These are phyloP conservation scores for Saccharomycopsis guyanensis DNA, from an alignment of 805 yeast species.

Conservation along the genomic window DNA sequence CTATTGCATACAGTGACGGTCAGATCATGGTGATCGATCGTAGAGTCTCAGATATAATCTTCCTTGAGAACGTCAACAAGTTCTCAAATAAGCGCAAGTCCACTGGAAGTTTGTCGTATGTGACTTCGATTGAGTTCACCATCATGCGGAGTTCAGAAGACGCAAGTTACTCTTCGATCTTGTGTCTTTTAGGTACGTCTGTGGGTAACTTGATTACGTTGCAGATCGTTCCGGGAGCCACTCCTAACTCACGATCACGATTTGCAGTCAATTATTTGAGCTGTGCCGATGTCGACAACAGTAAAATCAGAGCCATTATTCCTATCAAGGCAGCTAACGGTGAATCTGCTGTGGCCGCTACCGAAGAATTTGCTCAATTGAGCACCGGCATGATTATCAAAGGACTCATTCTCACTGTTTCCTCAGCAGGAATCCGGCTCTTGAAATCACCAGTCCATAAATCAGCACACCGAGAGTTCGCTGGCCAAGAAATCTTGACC, in stretches of 20 bases:
- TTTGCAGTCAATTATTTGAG: slow-evolving; percentile 50
- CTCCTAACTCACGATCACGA: slow-evolving; percentile 30
- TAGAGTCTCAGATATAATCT: slow-evolving; percentile 61
- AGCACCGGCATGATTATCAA: slow-evolving; percentile 54
- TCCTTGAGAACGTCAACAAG: slow-evolving; percentile 31
- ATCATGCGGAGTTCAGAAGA: slow-evolving; percentile 63
- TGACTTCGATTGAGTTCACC: slow-evolving; percentile 65
- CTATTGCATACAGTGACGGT: slow-evolving; percentile 73
- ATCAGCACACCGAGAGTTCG: slow-evolving; percentile 19
- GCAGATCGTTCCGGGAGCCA: slow-evolving; percentile 58
- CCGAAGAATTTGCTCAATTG: slow-evolving; percentile 48
- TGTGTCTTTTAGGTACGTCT: slow-evolving; percentile 70
- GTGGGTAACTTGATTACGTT: slow-evolving; percentile 62
- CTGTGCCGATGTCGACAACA: slow-evolving; percentile 39
- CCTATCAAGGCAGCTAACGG: slow-evolving; percentile 58
- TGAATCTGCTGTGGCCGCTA: slow-evolving; percentile 54
- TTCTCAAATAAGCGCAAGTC: slow-evolving; percentile 24
- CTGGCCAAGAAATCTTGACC: slow-evolving; percentile 26
- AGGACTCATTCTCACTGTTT: slow-evolving; percentile 52
- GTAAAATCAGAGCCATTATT: slow-evolving; percentile 46
- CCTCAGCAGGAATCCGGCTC: slow-evolving; percentile 49
- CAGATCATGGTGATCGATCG: slow-evolving; percentile 66
- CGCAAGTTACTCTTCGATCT: slow-evolving; percentile 54
- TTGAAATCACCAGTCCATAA: slow-evolving; percentile 22
- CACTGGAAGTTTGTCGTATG: slow-evolving; percentile 25